Conservation (phyloP, 495 filamentous ascomycete species). For the Xylaria longipes region DNA sequence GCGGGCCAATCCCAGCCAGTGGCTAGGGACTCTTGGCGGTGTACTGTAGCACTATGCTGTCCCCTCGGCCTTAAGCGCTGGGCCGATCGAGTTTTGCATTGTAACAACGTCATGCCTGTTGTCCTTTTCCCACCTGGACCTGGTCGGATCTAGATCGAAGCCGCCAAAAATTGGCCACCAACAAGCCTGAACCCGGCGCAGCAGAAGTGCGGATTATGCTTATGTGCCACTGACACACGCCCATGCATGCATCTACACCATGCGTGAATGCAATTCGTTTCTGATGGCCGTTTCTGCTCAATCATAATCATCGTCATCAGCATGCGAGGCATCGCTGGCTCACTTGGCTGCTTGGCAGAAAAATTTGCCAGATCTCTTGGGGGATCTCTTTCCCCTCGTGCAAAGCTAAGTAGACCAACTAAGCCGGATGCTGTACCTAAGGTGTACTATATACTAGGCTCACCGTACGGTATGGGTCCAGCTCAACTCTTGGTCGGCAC, state of each 20-base stretch:
- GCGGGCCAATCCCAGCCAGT: background rate
- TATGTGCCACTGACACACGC: background rate
- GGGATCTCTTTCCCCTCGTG: background rate
- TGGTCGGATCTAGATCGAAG: background rate
- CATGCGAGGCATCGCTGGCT: slow-evolving; percentile 17
- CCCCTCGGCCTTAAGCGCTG: slow-evolving; percentile 3
- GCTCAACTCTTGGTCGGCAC: background rate
- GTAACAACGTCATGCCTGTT: slow-evolving; percentile 3
- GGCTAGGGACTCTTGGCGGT: background rate
- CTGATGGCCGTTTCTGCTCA: background rate
- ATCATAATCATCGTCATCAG: background rate
- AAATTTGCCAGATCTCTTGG: slow-evolving; percentile 1
- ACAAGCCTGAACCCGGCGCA: background rate
- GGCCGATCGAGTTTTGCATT: slow-evolving; percentile 5
- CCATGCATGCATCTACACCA: background rate
- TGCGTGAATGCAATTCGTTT: background rate
- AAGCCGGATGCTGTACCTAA: background rate
- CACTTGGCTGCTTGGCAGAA: slow-evolving; percentile 13
- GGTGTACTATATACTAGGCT: background rate
- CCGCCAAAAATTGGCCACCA: background rate
- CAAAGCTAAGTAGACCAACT: background rate
- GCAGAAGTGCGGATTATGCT: slow-evolving; percentile 2
- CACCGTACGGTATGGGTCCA: background rate
- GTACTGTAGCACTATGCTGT: background rate
- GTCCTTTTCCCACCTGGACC: background rate